Conservation (phyloP, 306 rosid genomes). For the Vachellia collinsii region DNA sequence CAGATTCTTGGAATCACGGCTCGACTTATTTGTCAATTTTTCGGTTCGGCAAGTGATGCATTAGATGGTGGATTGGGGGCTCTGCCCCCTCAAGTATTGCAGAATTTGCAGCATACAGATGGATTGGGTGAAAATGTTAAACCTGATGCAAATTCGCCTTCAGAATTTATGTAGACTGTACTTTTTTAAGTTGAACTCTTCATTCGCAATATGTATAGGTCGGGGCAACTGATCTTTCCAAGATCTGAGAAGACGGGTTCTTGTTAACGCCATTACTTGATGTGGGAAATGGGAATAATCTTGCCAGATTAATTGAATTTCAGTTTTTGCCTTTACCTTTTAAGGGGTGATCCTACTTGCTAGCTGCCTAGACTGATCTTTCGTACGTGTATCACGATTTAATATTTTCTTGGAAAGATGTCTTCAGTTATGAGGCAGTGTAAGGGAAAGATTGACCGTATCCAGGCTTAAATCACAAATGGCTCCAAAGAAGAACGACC, state of each 20-base stretch:
- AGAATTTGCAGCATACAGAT: conserved; percentile 71
- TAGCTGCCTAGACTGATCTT: conserved; percentile 23
- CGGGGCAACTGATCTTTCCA: conserved; percentile 20
- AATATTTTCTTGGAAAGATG: background rate
- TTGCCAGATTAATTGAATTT: conserved; percentile 21
- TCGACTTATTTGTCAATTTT: conserved; percentile 72
- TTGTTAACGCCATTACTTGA: conserved; percentile 19
- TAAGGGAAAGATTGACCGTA: background rate
- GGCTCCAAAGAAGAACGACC: conserved; percentile 7
- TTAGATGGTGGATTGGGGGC: conserved; percentile 69
- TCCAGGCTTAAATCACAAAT: background rate
- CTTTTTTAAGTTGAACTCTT: conserved; percentile 1
- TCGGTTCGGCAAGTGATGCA: conserved; percentile 74
- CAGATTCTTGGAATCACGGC: conserved; percentile 83
- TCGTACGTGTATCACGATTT: conserved; percentile 22
- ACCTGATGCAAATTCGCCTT: conserved; percentile 82
- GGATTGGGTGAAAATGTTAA: conserved; percentile 69
- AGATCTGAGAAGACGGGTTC: conserved; percentile 10
- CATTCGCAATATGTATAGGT: background rate
- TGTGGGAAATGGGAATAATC: conserved; percentile 6
- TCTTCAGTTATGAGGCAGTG: conserved; percentile 12
- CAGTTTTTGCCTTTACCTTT: background rate
- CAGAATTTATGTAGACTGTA: conserved; percentile 67
- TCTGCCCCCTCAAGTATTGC: conserved; percentile 78
- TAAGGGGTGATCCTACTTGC: conserved; percentile 7